Percentiles rank a stretch among this genome's conserved stretches.
Conservation (phyloP, 108 stramenopile species). For the Cyclostephanos invisitatus region DNA sequence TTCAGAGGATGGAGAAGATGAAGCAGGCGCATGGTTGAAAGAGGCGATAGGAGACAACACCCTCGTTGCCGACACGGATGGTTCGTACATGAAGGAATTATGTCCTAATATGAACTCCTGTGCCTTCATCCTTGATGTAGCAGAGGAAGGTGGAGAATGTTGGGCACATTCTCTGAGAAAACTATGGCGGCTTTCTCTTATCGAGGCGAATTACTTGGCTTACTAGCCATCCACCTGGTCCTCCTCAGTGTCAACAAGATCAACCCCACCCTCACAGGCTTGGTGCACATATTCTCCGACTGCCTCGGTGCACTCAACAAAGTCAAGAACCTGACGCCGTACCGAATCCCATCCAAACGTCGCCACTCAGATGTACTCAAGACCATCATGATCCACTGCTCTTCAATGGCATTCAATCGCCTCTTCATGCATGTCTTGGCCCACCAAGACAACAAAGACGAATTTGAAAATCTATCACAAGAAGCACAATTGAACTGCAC, state of each 20-base stretch:
- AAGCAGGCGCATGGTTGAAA: neutral
- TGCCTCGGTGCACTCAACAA: slow-evolving; percentile 17
- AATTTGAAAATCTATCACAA: neutral
- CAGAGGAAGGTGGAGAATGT: neutral
- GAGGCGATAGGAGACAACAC: slow-evolving; percentile 5
- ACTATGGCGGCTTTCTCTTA: slow-evolving; percentile 8
- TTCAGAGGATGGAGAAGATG: neutral
- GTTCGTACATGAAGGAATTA: slow-evolving; percentile 14
- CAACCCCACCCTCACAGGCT: neutral
- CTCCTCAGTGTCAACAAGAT: slow-evolving; percentile 3
- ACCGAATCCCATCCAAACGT: neutral
- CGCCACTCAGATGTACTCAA: slow-evolving; percentile 20
- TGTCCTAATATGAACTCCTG: neutral
- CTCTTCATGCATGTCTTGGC: slow-evolving; percentile 6
- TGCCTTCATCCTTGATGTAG: slow-evolving; percentile 14
- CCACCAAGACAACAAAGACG: slow-evolving; percentile 14
- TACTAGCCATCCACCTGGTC: slow-evolving; percentile 13
- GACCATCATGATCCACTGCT: slow-evolving; percentile 12
- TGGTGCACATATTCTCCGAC: slow-evolving; percentile 4
- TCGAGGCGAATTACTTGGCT: slow-evolving; percentile 22
- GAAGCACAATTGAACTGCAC: slow-evolving; percentile 1
- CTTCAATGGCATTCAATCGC: slow-evolving; percentile 1
- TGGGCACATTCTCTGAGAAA: slow-evolving; percentile 7
- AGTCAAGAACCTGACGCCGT: neutral
- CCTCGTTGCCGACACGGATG: slow-evolving; percentile 15